phyloP scores from a whole-genome alignment of 805 yeast species.

The Wickerhamomyces alni region DNA sequence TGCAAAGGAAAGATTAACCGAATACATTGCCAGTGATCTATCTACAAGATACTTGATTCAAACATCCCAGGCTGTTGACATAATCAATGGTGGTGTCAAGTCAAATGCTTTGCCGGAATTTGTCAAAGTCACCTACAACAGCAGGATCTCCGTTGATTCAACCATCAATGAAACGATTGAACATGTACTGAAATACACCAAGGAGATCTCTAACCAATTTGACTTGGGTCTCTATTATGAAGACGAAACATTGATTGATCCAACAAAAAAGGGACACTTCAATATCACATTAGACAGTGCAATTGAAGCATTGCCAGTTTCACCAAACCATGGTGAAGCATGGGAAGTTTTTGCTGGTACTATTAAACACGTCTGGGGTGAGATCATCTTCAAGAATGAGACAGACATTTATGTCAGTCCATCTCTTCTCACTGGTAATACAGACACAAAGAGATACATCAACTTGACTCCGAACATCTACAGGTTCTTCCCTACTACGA shows the following conservation, averaged over 20 bases:
- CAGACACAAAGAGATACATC: constrained; percentile 57
- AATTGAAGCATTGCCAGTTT: neutral
- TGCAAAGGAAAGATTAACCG: constrained; percentile 28
- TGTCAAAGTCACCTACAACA: constrained; percentile 41
- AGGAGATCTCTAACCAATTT: neutral
- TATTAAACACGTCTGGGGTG: constrained; percentile 46
- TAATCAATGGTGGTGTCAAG: constrained; percentile 59
- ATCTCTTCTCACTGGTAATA: constrained; percentile 48
- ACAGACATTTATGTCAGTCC: constrained; percentile 32
- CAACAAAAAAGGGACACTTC: constrained; percentile 22
- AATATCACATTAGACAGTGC: constrained; percentile 7
- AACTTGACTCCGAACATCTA: constrained; percentile 45
- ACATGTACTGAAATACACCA: neutral
- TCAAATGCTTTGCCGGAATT: constrained; percentile 66
- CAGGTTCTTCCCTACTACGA: constrained; percentile 31
- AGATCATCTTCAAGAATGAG: constrained; percentile 36
- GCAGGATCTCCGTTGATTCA: constrained; percentile 49
- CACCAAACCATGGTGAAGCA: neutral
- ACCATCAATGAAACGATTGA: constrained; percentile 27
- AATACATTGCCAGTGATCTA: constrained; percentile 5
- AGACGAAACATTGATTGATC: constrained; percentile 8
- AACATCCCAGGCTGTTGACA: constrained; percentile 11
- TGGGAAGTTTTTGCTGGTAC: constrained; percentile 28
- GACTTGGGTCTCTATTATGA: constrained; percentile 2
- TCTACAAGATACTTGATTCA: constrained; percentile 6